A percentile compares a stretch with the other conserved stretches of the same genome.
Evolutionary conservation across 2,329 filamentous ascomycete genomes (phyloP).

Genomic region (Penicillium expansum): DNA sequence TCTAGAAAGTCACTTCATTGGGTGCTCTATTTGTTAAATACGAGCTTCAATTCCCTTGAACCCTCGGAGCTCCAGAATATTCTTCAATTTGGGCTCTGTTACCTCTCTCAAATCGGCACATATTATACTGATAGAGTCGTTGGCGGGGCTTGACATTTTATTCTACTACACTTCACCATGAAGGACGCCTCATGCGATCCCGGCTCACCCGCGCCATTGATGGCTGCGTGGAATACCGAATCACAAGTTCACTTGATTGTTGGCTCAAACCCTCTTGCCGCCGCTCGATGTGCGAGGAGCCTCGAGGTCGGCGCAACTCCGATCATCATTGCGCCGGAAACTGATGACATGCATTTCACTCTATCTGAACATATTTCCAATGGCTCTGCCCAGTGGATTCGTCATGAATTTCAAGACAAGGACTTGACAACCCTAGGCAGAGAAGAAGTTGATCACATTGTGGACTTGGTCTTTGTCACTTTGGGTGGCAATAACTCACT

Average conservation of each 20-base stretch:
- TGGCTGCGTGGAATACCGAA: conserved; percentile 42
- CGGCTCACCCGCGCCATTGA: conserved; percentile 29
- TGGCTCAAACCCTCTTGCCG: conserved; percentile 83
- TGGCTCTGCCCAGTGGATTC: conserved; percentile 44
- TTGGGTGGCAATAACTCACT: conserved; percentile 49
- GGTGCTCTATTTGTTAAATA: neutral
- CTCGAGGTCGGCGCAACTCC: conserved; percentile 78
- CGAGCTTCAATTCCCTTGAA: neutral
- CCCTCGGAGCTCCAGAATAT: neutral
- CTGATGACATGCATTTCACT: conserved; percentile 59
- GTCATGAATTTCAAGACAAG: conserved; percentile 60
- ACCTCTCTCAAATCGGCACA: neutral
- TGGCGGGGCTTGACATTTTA: conserved; percentile 14
- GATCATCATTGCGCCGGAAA: conserved; percentile 70
- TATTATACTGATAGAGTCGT: neutral
- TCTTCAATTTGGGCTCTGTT: neutral
- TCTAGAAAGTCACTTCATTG: conserved; percentile 5
- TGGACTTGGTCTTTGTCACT: conserved; percentile 92
- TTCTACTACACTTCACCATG: conserved; percentile 28
- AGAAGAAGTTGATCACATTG: conserved; percentile 70
- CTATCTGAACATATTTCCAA: conserved; percentile 47
- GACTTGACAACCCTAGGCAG: conserved; percentile 78
- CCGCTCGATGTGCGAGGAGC: conserved; percentile 74
- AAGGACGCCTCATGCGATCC: conserved; percentile 29
- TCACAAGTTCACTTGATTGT: conserved; percentile 72